phyloP scores from a whole-genome alignment of 495 filamentous ascomycete species.

The Aspergillus kassunensis region DNA sequence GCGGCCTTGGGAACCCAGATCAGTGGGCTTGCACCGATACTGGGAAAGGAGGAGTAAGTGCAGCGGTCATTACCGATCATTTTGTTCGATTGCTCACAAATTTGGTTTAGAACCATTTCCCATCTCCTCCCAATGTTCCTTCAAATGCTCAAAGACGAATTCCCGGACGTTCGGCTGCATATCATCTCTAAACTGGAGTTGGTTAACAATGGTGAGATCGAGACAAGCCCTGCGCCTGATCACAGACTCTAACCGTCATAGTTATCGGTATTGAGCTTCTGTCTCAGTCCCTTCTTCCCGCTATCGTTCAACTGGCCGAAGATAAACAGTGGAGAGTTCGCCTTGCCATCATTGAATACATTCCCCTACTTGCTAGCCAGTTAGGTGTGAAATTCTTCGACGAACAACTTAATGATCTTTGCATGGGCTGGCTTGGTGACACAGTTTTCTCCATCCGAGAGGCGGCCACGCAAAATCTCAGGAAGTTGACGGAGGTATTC shows the following conservation, averaged over 20 bases:
- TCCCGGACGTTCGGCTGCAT: slow-evolving; percentile 93
- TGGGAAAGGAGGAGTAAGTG: slow-evolving; percentile 94
- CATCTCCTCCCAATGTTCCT: slow-evolving; percentile 98
- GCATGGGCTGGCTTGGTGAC: slow-evolving; percentile 99
- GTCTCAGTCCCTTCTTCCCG: slow-evolving; percentile 92
- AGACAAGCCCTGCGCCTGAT: neutral
- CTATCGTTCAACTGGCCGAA: slow-evolving; percentile 96
- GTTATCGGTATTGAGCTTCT: slow-evolving; percentile 97
- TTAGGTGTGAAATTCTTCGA: slow-evolving; percentile 98
- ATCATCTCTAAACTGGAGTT: slow-evolving; percentile 98
- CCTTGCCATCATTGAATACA: slow-evolving; percentile 98
- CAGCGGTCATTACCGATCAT: neutral
- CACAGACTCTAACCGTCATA: slow-evolving; percentile 29
- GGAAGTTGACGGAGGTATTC: slow-evolving; percentile 97
- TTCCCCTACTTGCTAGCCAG: slow-evolving; percentile 91
- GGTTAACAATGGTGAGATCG: slow-evolving; percentile 80
- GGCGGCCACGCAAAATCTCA: slow-evolving; percentile 92
- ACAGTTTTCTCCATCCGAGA: slow-evolving; percentile 98
- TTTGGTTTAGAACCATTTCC: slow-evolving; percentile 69
- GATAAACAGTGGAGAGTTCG: slow-evolving; percentile 99
- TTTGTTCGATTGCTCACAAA: slow-evolving; percentile 10
- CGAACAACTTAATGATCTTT: slow-evolving; percentile 88
- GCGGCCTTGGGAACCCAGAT: slow-evolving; percentile 95
- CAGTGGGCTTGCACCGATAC: slow-evolving; percentile 91
- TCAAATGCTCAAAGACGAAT: slow-evolving; percentile 99